These are phyloP conservation scores for Laguncularia racemosa DNA, from an alignment of 345 rosid species.

Conservation along the genomic window DNA sequence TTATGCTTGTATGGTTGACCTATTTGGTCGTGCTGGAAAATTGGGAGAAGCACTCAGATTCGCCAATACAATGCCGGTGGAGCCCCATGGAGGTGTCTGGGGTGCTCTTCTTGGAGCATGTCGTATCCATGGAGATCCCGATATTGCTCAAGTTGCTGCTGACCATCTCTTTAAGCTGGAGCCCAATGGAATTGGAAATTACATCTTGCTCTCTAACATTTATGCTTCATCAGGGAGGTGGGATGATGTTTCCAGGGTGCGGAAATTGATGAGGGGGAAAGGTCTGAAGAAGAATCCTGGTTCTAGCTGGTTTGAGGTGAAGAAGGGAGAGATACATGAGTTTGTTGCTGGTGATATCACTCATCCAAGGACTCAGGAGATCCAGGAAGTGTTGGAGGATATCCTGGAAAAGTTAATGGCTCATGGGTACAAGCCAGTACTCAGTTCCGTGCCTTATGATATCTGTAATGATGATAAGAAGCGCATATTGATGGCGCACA, in stretches of 20 bases:
- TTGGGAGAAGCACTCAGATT: conserved; percentile 63
- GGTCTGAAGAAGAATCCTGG: conserved; percentile 73
- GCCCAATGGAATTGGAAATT: conserved; percentile 61
- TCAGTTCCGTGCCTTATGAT: conserved; percentile 43
- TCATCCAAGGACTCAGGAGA: conserved; percentile 47
- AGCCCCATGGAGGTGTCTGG: conserved; percentile 70
- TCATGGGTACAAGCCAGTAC: conserved; percentile 46
- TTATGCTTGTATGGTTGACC: conserved; percentile 77
- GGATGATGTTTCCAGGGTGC: conserved; percentile 36
- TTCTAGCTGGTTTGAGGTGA: conserved; percentile 60
- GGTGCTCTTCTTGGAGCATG: conserved; percentile 92
- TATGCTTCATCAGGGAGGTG: conserved; percentile 59
- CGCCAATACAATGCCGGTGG: conserved; percentile 41
- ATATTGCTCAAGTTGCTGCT: conserved; percentile 62
- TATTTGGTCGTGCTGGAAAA: conserved; percentile 68
- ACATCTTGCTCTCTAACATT: conserved; percentile 52
- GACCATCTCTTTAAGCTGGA: conserved; percentile 57
- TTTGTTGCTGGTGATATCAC: conserved; percentile 56
- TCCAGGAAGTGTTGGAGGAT: conserved; percentile 38
- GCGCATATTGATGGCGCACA: conserved; percentile 39
- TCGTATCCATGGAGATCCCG: conserved; percentile 48
- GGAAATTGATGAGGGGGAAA: conserved; percentile 43
- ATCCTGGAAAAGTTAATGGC: conserved; percentile 33
- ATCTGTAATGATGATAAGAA: conserved; percentile 46
- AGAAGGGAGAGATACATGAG: conserved; percentile 50